Base-by-base conservation (phyloP, 495 filamentous ascomycete species). In the Delitschia confertaspora region DNA sequence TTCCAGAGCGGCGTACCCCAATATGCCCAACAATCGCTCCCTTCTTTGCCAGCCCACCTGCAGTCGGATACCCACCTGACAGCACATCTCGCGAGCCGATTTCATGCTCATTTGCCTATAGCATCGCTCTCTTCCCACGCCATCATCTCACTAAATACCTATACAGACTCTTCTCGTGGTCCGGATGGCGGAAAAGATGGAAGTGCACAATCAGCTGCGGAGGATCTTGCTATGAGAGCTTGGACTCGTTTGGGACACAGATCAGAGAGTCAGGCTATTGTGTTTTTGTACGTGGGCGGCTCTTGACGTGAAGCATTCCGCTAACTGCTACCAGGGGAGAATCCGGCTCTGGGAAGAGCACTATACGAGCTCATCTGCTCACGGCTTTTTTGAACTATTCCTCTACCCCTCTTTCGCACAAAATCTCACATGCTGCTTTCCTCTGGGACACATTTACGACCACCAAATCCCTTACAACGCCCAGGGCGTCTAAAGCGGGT, bases 51-150 rank as follows among this genome's bases (percentile, higher is more conserved):
- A 23, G 72, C 81, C 24, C 91, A 98, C 71, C 72, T 88, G 22
- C 91, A 96, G 67, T 95, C 88, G 41, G 91, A 96, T 65, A 95
- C 89, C 30, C 85, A 94, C 60, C 68, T 96, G 50, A 98, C 91
- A 2, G 85, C 88, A 22, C 91, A 98, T 65, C 74, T 98, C 19
- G 91, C 91, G 39, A 95, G 88, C 64, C 84, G 91, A 24, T 98
- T 93, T 60, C 91, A 98, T 69, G 78, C 89, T 14, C 79, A 81
- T 27, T 64, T 94, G 26, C 88, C 91, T 11, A 89, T 85, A 0
- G 83, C 91, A 42, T 75, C 75, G 42, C 77, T 98, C 27, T 93
- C 87, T 0, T 93, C 86, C 0, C 88, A 95, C 58, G 91, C 86
- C 18, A 71, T 95, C 40, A 78, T 98, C 51, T 79, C 83, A 32